A percentile compares a stretch with the other conserved stretches of the same genome.
These are phyloP conservation scores for Silene uniflora DNA, from an alignment of 148 eudicot genomes.

Conservation along the genomic window DNA sequence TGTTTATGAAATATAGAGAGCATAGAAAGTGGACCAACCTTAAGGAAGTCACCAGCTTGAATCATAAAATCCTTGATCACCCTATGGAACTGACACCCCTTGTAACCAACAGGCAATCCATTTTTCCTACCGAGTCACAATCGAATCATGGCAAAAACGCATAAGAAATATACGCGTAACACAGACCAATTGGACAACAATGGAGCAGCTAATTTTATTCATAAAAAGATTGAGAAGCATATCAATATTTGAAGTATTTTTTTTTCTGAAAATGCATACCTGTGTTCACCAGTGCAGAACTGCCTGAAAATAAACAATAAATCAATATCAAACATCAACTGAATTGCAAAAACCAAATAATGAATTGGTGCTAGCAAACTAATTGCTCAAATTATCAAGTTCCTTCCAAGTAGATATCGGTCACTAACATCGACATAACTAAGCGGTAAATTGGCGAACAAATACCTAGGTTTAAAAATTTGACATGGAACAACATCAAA, in stretches of 20 bases:
- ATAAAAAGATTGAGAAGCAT: not conserved
- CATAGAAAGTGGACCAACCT: slow-evolving; percentile 43
- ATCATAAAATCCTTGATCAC: slow-evolving; percentile 97
- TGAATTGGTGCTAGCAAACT: not conserved
- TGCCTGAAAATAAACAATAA: slow-evolving; percentile 52
- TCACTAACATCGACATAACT: too few relatives aligned
- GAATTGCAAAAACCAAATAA: not conserved
- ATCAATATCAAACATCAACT: slow-evolving; percentile 14
- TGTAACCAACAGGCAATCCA: slow-evolving; percentile 94
- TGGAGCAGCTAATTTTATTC: not conserved
- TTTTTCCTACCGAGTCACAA: slow-evolving; percentile 57
- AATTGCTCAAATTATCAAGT: not conserved
- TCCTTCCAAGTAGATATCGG: too few relatives aligned
- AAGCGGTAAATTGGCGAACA: too few relatives aligned
- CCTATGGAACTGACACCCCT: slow-evolving; percentile 92
- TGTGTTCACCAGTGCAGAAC: slow-evolving; percentile 93
- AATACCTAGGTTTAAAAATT: too few relatives aligned
- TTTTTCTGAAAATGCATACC: slow-evolving; percentile 32
- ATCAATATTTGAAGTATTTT: too few relatives aligned
- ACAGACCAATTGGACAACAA: too few relatives aligned
- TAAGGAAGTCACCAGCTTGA: slow-evolving; percentile 88
- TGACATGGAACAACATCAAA: too few relatives aligned
- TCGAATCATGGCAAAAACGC: not conserved
- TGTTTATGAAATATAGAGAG: not conserved
- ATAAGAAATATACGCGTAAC: not conserved